Base-by-base conservation (phyloP, 257 asterid species). In the Solanum lycopersicoides region DNA sequence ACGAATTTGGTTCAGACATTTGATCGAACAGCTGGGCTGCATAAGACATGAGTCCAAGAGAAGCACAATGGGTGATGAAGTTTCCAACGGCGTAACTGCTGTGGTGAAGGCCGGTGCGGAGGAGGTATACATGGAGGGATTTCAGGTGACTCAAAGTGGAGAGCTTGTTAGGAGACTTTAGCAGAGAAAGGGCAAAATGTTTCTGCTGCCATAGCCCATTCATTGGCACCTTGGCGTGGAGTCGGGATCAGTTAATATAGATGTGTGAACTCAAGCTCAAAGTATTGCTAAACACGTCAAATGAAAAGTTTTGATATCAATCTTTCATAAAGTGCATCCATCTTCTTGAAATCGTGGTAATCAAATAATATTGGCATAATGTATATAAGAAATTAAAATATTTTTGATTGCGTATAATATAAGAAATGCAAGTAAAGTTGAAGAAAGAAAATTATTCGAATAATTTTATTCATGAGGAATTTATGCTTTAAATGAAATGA, bases 1-100 rank as follows among this genome's bases (percentile, higher is more conserved):
- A 87, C 13, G 89, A 87, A 80, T 83, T 87, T 72, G 89, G 89
- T 41, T 87, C 47, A 12, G 41, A 53, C 89, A 83, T 87, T 83
- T 83, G 16, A 37, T 87, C 89, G 66, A 87, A 87, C 89, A 87
- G 76, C 10, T 72, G 73, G 18, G 84, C 23, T 9, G 89, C 89
- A 41, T 87, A 87, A 7, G 66, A 25, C 89, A 87, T 87, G 21
- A 83, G 83, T 21, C 84, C 76, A 6, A 83, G 84, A 32, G 66
- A 25, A n/a, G 87, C 45, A 2, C 89, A 87, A 5, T 3, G 68
- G 0, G 68, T 53, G 6, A 87, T 71, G 44, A 87, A 83, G 73
- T 87, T 87, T 13, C 89, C 89, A 12, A 87, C 34, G 11, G 87
- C 89, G 87, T 37, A 87, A 82, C n/a, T 72, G 87, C 76, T 71